A percentile compares a stretch with the other conserved stretches of the same genome.
These are phyloP conservation scores for Taphrina pruni DNA, from an alignment of 1,139 yeast genomes.

Conservation along the genomic window DNA sequence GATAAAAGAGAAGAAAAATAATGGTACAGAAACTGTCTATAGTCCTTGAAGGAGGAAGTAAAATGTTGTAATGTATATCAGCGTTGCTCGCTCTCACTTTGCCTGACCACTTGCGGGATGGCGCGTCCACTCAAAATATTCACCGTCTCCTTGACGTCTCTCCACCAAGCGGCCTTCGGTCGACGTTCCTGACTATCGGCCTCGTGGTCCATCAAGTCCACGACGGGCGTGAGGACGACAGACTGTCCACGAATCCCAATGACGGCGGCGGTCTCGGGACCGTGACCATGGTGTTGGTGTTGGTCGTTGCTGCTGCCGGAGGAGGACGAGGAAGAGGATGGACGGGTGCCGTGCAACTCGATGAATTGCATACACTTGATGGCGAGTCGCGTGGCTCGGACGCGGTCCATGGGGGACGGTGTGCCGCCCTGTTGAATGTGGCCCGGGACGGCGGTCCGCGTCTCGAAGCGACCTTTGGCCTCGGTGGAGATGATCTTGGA, in stretches of 20 bases:
- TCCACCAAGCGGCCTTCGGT: slow-evolving; percentile 91
- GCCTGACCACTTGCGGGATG: slow-evolving; percentile 32
- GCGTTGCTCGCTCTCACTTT: slow-evolving; percentile 16
- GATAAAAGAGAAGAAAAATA: background rate
- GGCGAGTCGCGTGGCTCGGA: slow-evolving; percentile 88
- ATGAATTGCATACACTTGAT: slow-evolving; percentile 85
- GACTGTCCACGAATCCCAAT: slow-evolving; percentile 84
- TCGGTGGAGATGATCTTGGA: slow-evolving; percentile 84
- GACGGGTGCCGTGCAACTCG: slow-evolving; percentile 56
- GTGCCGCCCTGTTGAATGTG: slow-evolving; percentile 98
- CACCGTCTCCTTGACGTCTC: slow-evolving; percentile 70
- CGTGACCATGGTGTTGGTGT: slow-evolving; percentile 1
- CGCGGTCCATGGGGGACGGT: slow-evolving; percentile 94
- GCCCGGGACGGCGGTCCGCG: slow-evolving; percentile 96
- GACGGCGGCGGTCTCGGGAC: slow-evolving; percentile 71
- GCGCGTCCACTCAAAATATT: slow-evolving; percentile 75
- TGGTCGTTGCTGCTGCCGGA: too few species aligned
- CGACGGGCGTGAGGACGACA: slow-evolving; percentile 72
- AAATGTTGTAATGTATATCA: background rate
- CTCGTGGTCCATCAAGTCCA: slow-evolving; percentile 81
- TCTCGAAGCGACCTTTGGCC: slow-evolving; percentile 76
- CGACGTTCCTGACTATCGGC: slow-evolving; percentile 80
- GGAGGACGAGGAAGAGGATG: slow-evolving; percentile 40
- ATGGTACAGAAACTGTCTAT: background rate
- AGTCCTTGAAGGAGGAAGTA: background rate